phyloP scores from a whole-genome alignment of 305 asterid genomes.

The Rubia tinctorum region DNA sequence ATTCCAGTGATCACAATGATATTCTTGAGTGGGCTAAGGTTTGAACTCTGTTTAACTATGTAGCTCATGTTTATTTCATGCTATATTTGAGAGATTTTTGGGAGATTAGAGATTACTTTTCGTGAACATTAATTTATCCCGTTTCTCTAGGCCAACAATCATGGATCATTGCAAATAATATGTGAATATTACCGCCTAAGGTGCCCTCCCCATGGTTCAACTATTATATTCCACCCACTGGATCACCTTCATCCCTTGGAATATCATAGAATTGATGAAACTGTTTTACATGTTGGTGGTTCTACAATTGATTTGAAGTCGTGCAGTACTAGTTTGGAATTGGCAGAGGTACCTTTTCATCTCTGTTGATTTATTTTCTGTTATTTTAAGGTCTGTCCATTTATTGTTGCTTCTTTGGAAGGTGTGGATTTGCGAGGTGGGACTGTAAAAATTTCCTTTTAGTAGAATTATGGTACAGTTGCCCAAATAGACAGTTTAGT shows the following conservation, averaged over 20 bases:
- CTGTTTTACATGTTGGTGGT: slow-evolving; percentile 66
- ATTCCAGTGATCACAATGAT: slow-evolving; percentile 73
- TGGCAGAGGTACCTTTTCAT: slow-evolving; percentile 67
- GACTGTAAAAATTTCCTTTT: not conserved
- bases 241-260: slow-evolving; percentile 93
- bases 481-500: not conserved
- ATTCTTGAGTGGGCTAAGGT: slow-evolving; percentile 99
- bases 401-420: not conserved
- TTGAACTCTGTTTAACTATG: slow-evolving; percentile 23
- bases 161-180: slow-evolving; percentile 85
- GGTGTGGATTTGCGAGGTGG: not conserved
- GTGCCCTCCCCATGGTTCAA: slow-evolving; percentile 79
- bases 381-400: not conserved
- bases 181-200: slow-evolving; percentile 68
- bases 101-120: slow-evolving; percentile 13
- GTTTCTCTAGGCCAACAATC: slow-evolving; percentile 63
- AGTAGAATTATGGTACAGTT: not conserved
- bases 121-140: slow-evolving; percentile 8
- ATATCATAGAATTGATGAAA: slow-evolving; percentile 81
- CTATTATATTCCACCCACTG: slow-evolving; percentile 80
- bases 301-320: slow-evolving; percentile 81
- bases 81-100: slow-evolving; percentile 9
- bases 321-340: slow-evolving; percentile 86
- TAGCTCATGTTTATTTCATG: slow-evolving; percentile 12
- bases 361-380: not conserved